Conservation (phyloP, 2,329 filamentous ascomycete species). For the Cladosporium sp. region DNA sequence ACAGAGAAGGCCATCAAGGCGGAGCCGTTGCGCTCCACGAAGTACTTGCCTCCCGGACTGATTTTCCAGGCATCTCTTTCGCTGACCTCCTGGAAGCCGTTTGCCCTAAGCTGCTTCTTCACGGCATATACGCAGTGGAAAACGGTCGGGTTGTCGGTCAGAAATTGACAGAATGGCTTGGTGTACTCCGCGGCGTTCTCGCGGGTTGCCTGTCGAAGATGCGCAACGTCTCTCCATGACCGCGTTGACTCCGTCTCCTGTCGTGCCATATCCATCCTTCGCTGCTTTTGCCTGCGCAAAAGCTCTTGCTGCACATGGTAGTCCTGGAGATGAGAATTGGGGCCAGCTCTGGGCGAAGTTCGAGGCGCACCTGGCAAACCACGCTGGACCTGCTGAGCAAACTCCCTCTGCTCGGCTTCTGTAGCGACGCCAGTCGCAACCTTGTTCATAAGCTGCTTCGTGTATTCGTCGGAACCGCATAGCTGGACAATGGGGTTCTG, state of each 20-base stretch:
- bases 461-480: slow-evolving; percentile 17
- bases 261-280: slow-evolving; percentile 40
- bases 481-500: slow-evolving; percentile 14
- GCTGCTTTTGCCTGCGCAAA: slow-evolving; percentile 81
- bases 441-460: slow-evolving; percentile 20
- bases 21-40: slow-evolving; percentile 75
- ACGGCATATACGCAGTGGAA: slow-evolving; percentile 85
- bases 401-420: slow-evolving; percentile 15
- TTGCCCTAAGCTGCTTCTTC: slow-evolving; percentile 60
- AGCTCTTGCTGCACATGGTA: slow-evolving; percentile 88
- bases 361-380: not conserved
- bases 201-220: slow-evolving; percentile 16
- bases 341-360: not conserved
- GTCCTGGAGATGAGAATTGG: slow-evolving; percentile 32
- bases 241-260: not conserved
- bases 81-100: slow-evolving; percentile 73
- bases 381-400: slow-evolving; percentile 15
- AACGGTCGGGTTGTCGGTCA: slow-evolving; percentile 84
- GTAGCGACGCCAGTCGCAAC: slow-evolving; percentile 20
- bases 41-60: slow-evolving; percentile 80
- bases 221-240: not conserved
- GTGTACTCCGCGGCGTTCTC: slow-evolving; percentile 25
- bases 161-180: slow-evolving; percentile 62
- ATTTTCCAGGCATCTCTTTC: slow-evolving; percentile 79
- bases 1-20: slow-evolving; percentile 80